These are phyloP conservation scores for Myriosclerotinia curreyana DNA, from an alignment of 2,329 filamentous ascomycete genomes.

Conservation along the genomic window DNA sequence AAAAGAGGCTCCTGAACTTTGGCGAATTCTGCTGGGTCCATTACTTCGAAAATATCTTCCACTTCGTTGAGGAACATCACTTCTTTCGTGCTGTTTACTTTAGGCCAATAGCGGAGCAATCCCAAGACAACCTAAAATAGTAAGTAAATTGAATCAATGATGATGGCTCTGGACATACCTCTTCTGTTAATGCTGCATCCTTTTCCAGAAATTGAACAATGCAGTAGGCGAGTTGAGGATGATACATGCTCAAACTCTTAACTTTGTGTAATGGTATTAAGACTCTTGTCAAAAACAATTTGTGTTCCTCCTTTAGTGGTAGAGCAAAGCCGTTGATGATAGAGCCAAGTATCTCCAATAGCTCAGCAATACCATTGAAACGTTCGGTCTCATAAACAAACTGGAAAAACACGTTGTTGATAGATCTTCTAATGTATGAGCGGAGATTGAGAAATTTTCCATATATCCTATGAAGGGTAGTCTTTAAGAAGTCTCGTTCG, in stretches of 20 bases:
- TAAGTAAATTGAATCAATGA: conserved; percentile 23
- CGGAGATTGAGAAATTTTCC: conserved; percentile 97
- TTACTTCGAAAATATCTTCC: conserved; percentile 98
- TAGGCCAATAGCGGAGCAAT: conserved; percentile 94
- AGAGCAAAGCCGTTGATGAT: conserved; percentile 99
- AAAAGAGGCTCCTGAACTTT: conserved; percentile 98
- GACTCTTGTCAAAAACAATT: conserved; percentile 92
- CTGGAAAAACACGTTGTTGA: conserved; percentile 99
- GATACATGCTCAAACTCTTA: conserved; percentile 99
- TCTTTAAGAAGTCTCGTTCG: conserved; percentile 97
- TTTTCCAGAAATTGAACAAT: conserved; percentile 99
- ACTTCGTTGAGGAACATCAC: conserved; percentile 99
- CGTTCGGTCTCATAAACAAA: conserved; percentile 98
- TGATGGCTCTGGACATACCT: conserved; percentile 55
- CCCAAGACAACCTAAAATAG: conserved; percentile 76
- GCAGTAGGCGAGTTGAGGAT: conserved; percentile 96
- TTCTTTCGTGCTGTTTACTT: conserved; percentile 99
- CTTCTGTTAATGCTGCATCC: conserved; percentile 93
- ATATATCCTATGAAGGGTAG: conserved; percentile 95
- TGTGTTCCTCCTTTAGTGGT: conserved; percentile 97
- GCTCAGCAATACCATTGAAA: conserved; percentile 96
- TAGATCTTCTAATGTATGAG: conserved; percentile 94
- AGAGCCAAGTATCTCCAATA: conserved; percentile 93
- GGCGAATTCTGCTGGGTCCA: conserved; percentile 97
- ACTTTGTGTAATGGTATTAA: conserved; percentile 94